Evolutionary conservation across 2,329 filamentous ascomycete genomes (phyloP), one percentile per base, ranked within the genome.

Genomic region (Pyrenochaeta sp.): DNA sequence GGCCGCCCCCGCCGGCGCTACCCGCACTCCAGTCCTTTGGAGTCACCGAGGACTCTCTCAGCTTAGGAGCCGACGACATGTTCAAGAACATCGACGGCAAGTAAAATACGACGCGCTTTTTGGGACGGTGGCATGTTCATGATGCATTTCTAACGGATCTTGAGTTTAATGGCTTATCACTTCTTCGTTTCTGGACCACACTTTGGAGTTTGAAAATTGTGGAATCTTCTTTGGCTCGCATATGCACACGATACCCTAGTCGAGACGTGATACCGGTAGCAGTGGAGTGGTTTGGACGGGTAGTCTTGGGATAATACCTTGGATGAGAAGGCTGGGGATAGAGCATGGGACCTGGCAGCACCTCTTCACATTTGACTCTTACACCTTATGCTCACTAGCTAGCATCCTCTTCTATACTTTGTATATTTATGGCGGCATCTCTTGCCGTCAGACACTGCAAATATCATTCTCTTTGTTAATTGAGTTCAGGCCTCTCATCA

Each of bases 1-100:
- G 70, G 3, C 75, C 75, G 18, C 75, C 75, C 18, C 71, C 75
- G n/a, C 75, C 75, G 23, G 73, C 73, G 12, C 60, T 78, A 30
- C 75, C 75, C 9, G 73, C 74, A 46, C 69, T 77, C 48, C 68
- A 68, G 52, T 63, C 69, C 14, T 73, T 77, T 49, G 71, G 71
- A 0, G 68, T 75, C 47, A 71, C 64, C 36, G 70, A 74, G 15
- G 73, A 75, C 36, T 55, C 70, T 36, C 58, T 67, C 12, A 67
- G 65, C 50, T 49, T 76, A 36, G 72, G 68, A 9, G 74, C 66
- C 7, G 74, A 75, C 37, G 74, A 76, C 58, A 66, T 77, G 70
- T 77, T 77, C 62, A 76, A 76, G 55, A 64, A 75, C 64, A 77
- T 77, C 57, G 23, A 27, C 23, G 23, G 23, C 23, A 71, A 74